These are phyloP conservation scores for Sporisorium exsertum DNA, from an alignment of 1,284 basidiomycete species.

Conservation along the genomic window DNA sequence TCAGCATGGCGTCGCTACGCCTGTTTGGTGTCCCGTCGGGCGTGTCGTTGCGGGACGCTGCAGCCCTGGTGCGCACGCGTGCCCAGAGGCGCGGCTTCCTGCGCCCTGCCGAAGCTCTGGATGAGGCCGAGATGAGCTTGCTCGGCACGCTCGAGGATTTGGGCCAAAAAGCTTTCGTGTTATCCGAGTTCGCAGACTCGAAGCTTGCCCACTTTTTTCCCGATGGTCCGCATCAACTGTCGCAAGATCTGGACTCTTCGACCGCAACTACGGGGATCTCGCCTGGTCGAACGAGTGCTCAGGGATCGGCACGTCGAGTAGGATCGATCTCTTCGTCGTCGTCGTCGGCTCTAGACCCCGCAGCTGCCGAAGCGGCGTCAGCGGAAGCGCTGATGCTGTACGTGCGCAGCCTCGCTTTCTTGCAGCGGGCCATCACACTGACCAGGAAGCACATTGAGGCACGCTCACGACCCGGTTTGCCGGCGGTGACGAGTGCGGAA, in stretches of 20 bases:
- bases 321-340: slow-evolving; percentile 44
- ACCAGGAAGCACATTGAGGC: slow-evolving; percentile 70
- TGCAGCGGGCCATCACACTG: slow-evolving; percentile 82
- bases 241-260: slow-evolving; percentile 36
- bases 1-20: slow-evolving; percentile 89
- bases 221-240: slow-evolving; percentile 68
- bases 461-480: slow-evolving; percentile 47
- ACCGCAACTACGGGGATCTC: slow-evolving; percentile 32
- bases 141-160: slow-evolving; percentile 83
- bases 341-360: slow-evolving; percentile 38
- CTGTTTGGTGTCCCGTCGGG: slow-evolving; percentile 79
- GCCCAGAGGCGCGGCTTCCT: slow-evolving; percentile 56
- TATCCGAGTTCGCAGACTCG: slow-evolving; percentile 91
- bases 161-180: slow-evolving; percentile 92
- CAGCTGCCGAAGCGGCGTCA: slow-evolving; percentile 69
- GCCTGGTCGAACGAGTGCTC: slow-evolving; percentile 27
- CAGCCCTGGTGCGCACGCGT: slow-evolving; percentile 61
- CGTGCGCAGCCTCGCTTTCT: slow-evolving; percentile 90
- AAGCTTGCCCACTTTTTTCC: slow-evolving; percentile 82
- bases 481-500: slow-evolving; percentile 70
- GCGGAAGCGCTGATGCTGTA: slow-evolving; percentile 88
- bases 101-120: slow-evolving; percentile 38
- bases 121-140: slow-evolving; percentile 77
- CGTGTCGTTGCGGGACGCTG: slow-evolving; percentile 58
- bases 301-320: slow-evolving; percentile 22